These are phyloP conservation scores for Mortierella sp. DNA, from an alignment of 371 early-diverging fungal genomes.

Conservation along the genomic window DNA sequence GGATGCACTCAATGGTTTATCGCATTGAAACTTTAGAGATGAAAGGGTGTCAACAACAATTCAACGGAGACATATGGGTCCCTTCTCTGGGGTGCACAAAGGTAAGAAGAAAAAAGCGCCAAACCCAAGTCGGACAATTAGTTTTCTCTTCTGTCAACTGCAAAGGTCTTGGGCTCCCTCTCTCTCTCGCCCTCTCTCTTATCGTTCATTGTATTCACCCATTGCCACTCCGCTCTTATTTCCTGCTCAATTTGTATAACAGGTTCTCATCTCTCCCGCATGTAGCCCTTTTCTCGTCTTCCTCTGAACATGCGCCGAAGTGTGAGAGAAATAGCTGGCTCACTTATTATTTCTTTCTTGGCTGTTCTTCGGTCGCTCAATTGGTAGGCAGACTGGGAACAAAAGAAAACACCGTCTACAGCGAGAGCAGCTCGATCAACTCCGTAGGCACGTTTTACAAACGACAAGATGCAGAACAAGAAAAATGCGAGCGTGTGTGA, in stretches of 20 bases:
- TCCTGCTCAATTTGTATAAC: neutral
- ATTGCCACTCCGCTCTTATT: neutral
- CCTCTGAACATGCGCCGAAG: neutral
- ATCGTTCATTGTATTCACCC: neutral
- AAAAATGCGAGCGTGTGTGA: too few relatives aligned
- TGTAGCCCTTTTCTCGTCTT: neutral
- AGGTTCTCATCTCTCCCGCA: neutral
- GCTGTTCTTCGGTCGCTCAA: constrained; percentile 6
- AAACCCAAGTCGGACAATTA: constrained; percentile 1
- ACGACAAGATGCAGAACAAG: neutral
- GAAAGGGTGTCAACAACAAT: too few relatives aligned
- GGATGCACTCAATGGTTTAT: neutral
- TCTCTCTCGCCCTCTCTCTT: neutral
- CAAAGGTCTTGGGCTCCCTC: neutral
- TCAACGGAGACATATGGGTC: neutral
- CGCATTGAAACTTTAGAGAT: neutral
- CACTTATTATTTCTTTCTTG: neutral
- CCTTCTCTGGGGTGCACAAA: neutral
- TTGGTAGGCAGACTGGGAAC: constrained; percentile 3
- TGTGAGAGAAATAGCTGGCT: neutral
- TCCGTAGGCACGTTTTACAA: neutral
- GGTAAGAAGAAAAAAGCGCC: neutral
- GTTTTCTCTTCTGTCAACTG: neutral
- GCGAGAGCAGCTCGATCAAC: constrained; percentile 8
- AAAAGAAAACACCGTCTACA: neutral